Base-by-base conservation (phyloP, 2,329 filamentous ascomycete species). In the Aspergillus clavatus region DNA sequence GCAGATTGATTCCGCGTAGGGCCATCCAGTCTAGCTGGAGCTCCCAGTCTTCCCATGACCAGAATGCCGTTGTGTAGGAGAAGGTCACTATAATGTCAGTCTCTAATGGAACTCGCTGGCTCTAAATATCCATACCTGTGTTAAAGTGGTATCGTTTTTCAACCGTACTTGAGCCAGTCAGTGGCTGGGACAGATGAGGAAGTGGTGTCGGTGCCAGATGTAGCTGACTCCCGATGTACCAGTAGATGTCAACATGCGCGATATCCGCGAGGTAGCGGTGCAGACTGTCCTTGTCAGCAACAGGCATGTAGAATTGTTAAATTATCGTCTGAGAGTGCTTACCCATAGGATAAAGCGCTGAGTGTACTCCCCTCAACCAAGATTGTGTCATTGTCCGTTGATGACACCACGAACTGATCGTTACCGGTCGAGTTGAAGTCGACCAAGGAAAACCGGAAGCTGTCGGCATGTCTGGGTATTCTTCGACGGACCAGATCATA, bases 21-120 rank as follows among this genome's bases (percentile, higher is more conserved):
- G 75, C 74, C 44, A 77, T 63, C 75, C 75, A 78, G 55, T 78
- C 75, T 4, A 78, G 67, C 48, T 77, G 63, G 2, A 69, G 58
- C 55, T 78, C 74, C 75, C 75, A 78, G 37, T 78, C 75, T 28
- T 72, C 61, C 75, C 74, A 78, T n/a, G 59, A 61, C 73, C 73
- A 78, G 56, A 76, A 78, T 0, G 73, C 68, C 3, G 68, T 60
- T 3, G 73, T 75, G 51, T 78, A 78, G 1, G 72, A 76, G 53
- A 76, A 77, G 0, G 75, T 78, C 1, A 78, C 75, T 70, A 18
- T 0, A 3, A 16, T 2, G 35, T 52, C 6, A 53, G 28, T 14
- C 36, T n/a, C n/a, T n/a, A n/a, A n/a, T n/a, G n/a, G n/a, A n/a
- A n/a, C n/a, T n/a, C n/a, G n/a, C n/a, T n/a, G n/a, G n/a, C n/a